These are phyloP conservation scores for Phialocephala subalpina DNA, from an alignment of 2,329 filamentous ascomycete genomes.

Conservation along the genomic window DNA sequence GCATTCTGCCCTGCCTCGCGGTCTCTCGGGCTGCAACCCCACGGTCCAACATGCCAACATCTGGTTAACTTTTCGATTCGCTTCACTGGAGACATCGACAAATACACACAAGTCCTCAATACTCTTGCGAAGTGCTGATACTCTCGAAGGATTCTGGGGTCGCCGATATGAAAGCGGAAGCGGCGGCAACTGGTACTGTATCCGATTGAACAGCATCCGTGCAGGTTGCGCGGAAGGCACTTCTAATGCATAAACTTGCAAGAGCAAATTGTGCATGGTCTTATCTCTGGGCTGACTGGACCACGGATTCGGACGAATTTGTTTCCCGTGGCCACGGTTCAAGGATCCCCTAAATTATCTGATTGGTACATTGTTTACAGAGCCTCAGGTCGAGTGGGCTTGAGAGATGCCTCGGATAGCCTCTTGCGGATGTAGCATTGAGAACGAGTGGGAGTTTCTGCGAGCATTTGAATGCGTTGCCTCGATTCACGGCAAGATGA, in stretches of 20 bases:
- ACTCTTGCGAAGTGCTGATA: too few relatives aligned
- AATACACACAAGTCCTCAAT: too few relatives aligned
- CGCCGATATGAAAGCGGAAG: not conserved
- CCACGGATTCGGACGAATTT: not conserved
- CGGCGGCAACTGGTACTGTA: not conserved
- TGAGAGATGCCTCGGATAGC: not conserved
- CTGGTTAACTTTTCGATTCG: too few relatives aligned
- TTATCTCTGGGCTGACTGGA: not conserved
- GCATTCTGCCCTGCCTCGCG: too few relatives aligned
- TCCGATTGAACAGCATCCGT: too few relatives aligned
- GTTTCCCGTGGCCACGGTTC: not conserved
- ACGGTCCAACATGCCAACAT: too few relatives aligned
- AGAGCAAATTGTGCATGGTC: not conserved
- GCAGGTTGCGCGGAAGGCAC: not conserved
- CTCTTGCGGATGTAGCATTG: not conserved
- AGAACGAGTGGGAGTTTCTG: too few relatives aligned
- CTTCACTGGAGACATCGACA: too few relatives aligned
- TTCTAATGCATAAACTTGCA: slow-evolving; percentile 6
- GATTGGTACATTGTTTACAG: not conserved
- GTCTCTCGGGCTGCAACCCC: too few relatives aligned
- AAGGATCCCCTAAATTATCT: not conserved
- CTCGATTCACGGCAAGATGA: too few relatives aligned
- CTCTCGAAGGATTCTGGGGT: not conserved
- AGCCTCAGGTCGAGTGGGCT: not conserved
- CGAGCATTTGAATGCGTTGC: too few relatives aligned